Percentiles rank a stretch among this genome's conserved stretches.
Conservation (phyloP, 2,329 filamentous ascomycete species). For the Rhynchosporium secalis region DNA sequence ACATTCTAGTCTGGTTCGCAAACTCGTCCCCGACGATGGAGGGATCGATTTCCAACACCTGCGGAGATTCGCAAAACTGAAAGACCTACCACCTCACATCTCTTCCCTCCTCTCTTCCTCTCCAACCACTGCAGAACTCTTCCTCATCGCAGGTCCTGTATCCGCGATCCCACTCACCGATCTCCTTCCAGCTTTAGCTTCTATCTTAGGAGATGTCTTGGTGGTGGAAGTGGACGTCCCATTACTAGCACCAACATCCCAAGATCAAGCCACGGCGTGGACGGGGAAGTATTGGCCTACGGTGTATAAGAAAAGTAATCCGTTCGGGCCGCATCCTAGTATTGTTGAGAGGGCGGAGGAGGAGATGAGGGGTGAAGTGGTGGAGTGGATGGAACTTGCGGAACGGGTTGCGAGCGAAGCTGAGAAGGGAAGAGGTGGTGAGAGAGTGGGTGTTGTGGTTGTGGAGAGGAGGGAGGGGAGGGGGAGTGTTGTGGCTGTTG, state of each 20-base stretch:
- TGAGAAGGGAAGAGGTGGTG: constrained; percentile 49
- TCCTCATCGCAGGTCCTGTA: constrained; percentile 54
- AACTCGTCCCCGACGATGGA: constrained; percentile 58
- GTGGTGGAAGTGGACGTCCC: constrained; percentile 61
- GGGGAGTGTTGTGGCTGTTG: constrained; percentile 61
- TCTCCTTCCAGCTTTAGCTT: constrained; percentile 49
- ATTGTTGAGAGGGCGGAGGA: constrained; percentile 69
- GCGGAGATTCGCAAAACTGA: constrained; percentile 72
- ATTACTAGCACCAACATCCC: constrained; percentile 70
- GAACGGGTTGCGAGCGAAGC: constrained; percentile 62
- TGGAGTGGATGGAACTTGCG: constrained; percentile 68
- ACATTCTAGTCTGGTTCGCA: constrained; percentile 59
- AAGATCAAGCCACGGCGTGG: constrained; percentile 73
- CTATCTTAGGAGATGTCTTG: constrained; percentile 50
- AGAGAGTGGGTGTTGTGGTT: constrained; percentile 72
- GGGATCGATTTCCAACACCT: constrained; percentile 69
- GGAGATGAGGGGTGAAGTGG: constrained; percentile 64
- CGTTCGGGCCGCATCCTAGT: constrained; percentile 79
- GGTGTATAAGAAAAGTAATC: constrained; percentile 84
- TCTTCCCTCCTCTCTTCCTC: not conserved
- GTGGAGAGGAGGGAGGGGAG: constrained; percentile 53
- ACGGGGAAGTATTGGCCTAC: constrained; percentile 78
- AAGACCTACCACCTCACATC: constrained; percentile 58
- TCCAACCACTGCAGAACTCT: constrained; percentile 29
- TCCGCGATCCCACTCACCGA: constrained; percentile 53